Evolutionary conservation across 2,329 filamentous ascomycete species (phyloP).

Genomic region (Fusarium liriodendri): DNA sequence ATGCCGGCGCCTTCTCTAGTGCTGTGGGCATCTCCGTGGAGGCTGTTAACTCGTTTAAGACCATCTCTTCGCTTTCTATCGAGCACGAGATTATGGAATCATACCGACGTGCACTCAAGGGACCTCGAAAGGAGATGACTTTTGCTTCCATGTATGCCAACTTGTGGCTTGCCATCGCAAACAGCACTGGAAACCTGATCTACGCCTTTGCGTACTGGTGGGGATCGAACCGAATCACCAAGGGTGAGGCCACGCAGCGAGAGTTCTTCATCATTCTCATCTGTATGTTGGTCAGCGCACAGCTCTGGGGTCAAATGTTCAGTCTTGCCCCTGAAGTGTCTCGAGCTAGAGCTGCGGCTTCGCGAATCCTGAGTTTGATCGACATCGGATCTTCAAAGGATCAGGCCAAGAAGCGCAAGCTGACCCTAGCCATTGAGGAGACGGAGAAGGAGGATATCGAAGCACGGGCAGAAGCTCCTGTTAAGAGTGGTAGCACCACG

Average conservation of each 20-base stretch:
- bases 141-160: conserved; percentile 63
- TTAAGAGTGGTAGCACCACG: conserved; percentile 38
- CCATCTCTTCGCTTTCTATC: conserved; percentile 66
- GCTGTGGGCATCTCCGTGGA: conserved; percentile 75
- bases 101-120: conserved; percentile 63
- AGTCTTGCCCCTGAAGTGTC: conserved; percentile 80
- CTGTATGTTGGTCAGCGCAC: conserved; percentile 77
- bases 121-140: conserved; percentile 65
- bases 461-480: conserved; percentile 46
- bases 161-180: conserved; percentile 70
- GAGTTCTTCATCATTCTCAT: conserved; percentile 82
- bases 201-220: conserved; percentile 86
- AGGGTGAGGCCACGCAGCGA: conserved; percentile 70
- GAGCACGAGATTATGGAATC: conserved; percentile 63
- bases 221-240: conserved; percentile 77
- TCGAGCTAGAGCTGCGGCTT: conserved; percentile 70
- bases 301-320: conserved; percentile 80
- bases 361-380: conserved; percentile 65
- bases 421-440: conserved; percentile 6
- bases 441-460: conserved; percentile 54
- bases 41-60: conserved; percentile 74
- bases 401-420: conserved; percentile 24
- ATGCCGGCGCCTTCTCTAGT: conserved; percentile 72
- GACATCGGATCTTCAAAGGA: conserved; percentile 53
- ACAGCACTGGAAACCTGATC: conserved; percentile 72